phyloP scores from a whole-genome alignment of 2,329 filamentous ascomycete species.

The Zymoseptoria passerinii region DNA sequence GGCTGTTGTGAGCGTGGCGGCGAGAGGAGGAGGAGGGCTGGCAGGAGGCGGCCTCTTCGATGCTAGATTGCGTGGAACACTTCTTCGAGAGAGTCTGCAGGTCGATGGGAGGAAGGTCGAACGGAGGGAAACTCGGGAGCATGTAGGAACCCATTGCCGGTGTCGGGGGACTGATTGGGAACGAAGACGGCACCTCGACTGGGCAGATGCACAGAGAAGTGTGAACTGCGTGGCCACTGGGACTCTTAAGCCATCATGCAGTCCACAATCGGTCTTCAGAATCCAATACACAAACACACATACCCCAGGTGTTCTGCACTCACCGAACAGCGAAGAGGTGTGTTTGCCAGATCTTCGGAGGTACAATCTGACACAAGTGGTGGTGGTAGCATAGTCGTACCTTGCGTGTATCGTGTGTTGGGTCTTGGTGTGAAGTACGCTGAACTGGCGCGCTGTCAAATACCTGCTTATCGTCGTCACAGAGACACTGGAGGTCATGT shows the following conservation, averaged over 20 bases:
- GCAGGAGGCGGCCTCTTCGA: not conserved
- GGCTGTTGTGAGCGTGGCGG: constrained; percentile 27
- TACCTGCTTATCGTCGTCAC: not conserved
- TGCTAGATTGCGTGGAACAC: not conserved
- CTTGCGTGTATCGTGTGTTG: not conserved
- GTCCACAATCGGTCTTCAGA: not conserved
- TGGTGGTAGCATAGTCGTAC: not conserved
- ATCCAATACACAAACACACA: not conserved
- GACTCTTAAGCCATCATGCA: not conserved
- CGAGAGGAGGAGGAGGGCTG: not conserved
- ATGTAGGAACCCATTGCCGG: not conserved
- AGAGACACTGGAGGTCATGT: not conserved
- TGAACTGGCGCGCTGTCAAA: not conserved
- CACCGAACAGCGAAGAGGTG: not conserved
- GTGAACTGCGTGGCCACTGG: no score
- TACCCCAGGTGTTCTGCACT: not conserved
- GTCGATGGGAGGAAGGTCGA: not conserved
- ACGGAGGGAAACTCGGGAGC: not conserved
- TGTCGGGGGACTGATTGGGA: no score
- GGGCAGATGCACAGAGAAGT: no score
- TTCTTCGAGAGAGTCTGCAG: not conserved
- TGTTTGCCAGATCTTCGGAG: not conserved
- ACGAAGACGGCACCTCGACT: no score
- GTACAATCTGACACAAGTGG: not conserved
- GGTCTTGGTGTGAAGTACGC: not conserved